A percentile compares a stretch with the other conserved stretches of the same genome.
These are phyloP conservation scores for Mucor irregularis DNA, from an alignment of 371 early-diverging fungal species.

Conservation along the genomic window DNA sequence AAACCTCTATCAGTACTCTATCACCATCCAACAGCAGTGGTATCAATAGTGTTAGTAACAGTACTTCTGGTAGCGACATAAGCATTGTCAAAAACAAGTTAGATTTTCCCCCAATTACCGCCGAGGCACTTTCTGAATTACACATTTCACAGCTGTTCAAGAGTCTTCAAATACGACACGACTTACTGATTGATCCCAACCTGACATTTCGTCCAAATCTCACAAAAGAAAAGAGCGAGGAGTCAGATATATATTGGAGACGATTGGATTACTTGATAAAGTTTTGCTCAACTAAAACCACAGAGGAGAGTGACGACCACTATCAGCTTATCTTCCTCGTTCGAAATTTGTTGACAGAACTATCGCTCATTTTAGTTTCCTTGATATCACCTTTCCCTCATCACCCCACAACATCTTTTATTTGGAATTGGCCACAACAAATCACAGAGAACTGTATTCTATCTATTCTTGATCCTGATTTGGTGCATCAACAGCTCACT, in stretches of 20 bases:
- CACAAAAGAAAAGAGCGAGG: constrained; percentile 31
- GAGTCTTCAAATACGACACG: constrained; percentile 76
- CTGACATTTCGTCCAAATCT: constrained; percentile 75
- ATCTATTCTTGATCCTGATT: constrained; percentile 38
- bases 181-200: constrained; percentile 73
- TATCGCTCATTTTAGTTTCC: constrained; percentile 11
- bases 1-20: too few relatives aligned
- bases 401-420: constrained; percentile 1
- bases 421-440: constrained; percentile 25
- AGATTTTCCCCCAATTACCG: constrained; percentile 32
- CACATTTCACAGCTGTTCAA: constrained; percentile 64
- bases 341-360: constrained; percentile 13
- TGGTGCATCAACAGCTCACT: constrained; percentile 44
- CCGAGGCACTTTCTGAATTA: constrained; percentile 31
- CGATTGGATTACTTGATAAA: constrained; percentile 11
- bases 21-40: background rate
- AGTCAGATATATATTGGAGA: constrained; percentile 16
- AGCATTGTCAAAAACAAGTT: constrained; percentile 9
- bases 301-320: background rate
- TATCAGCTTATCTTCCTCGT: constrained; percentile 7
- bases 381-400: constrained; percentile 46
- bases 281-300: background rate
- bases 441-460: constrained; percentile 12
- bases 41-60: too few relatives aligned
- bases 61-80: background rate